Conservation (phyloP, 345 rosid genomes). For the Geranium rotundifolium region DNA sequence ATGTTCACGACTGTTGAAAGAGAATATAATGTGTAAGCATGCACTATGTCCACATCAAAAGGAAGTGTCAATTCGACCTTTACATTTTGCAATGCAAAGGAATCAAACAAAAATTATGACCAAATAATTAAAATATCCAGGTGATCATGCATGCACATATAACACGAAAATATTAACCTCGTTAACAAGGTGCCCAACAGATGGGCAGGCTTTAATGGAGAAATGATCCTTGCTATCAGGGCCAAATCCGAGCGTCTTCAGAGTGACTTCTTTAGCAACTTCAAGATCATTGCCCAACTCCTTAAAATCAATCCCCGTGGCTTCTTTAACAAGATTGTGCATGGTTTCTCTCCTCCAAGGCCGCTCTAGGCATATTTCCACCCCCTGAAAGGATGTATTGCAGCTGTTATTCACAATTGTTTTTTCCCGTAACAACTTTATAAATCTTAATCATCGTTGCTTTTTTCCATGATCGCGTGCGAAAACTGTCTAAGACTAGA, state of each 20-base stretch:
- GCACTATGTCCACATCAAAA: neutral
- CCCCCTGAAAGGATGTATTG: conserved; percentile 44
- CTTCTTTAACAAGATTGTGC: conserved; percentile 87
- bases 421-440: neutral
- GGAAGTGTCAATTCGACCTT: neutral
- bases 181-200: conserved; percentile 77
- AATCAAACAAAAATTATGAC: neutral
- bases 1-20: conserved; percentile 5
- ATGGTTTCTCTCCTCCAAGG: conserved; percentile 97
- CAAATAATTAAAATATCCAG: neutral
- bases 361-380: conserved; percentile 60
- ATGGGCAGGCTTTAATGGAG: conserved; percentile 57
- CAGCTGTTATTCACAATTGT: conserved; percentile 6
- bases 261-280: conserved; percentile 50
- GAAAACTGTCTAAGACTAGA: neutral
- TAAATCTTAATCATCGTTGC: neutral
- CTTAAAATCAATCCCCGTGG: conserved; percentile 55
- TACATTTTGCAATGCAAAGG: neutral
- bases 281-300: conserved; percentile 45
- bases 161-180: conserved; percentile 36
- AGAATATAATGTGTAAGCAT: neutral
- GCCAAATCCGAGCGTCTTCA: conserved; percentile 38
- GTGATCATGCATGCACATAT: neutral
- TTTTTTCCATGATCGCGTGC: neutral
- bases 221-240: conserved; percentile 62